phyloP scores from a whole-genome alignment of 225 moss, liverwort and hornwort species.

The Polytrichum commune region DNA sequence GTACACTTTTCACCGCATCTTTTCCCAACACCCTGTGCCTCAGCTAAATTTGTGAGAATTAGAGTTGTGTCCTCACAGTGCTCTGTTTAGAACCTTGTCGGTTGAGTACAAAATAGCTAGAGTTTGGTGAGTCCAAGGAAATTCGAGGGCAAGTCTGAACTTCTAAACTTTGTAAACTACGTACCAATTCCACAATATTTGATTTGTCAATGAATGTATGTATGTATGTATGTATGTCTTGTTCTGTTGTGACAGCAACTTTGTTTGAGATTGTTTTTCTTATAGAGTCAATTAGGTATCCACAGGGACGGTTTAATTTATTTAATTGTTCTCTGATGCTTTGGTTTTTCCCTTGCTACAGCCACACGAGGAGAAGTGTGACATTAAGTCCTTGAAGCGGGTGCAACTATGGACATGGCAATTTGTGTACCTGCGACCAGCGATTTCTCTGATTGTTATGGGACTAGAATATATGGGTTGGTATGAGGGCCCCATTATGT shows the following conservation, averaged over 20 bases:
- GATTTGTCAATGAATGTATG: not conserved
- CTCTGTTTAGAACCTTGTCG: no score
- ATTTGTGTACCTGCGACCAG: slow-evolving; percentile 80
- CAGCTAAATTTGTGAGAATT: no score
- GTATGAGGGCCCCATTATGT: slow-evolving; percentile 62
- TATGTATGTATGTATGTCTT: not conserved
- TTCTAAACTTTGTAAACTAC: not conserved
- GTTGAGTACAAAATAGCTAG: no score
- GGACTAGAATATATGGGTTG: slow-evolving; percentile 67
- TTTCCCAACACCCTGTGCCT: not conserved
- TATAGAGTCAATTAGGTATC: no score
- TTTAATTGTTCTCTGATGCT: not conserved
- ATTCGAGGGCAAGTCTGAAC: not conserved
- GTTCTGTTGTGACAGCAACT: no score
- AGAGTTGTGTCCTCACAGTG: no score
- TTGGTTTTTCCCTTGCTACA: slow-evolving; percentile 12
- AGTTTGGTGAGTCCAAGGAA: not conserved
- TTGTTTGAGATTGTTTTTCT: no score
- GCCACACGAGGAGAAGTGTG: slow-evolving; percentile 85
- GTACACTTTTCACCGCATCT: slow-evolving; percentile 17
- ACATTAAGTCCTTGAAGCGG: slow-evolving; percentile 76
- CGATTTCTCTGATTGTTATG: slow-evolving; percentile 62
- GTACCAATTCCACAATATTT: not conserved
- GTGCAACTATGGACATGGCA: slow-evolving; percentile 97
- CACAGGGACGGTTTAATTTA: no score